Base-by-base conservation (phyloP, 2,329 filamentous ascomycete species). In the Fusarium equiseti region DNA sequence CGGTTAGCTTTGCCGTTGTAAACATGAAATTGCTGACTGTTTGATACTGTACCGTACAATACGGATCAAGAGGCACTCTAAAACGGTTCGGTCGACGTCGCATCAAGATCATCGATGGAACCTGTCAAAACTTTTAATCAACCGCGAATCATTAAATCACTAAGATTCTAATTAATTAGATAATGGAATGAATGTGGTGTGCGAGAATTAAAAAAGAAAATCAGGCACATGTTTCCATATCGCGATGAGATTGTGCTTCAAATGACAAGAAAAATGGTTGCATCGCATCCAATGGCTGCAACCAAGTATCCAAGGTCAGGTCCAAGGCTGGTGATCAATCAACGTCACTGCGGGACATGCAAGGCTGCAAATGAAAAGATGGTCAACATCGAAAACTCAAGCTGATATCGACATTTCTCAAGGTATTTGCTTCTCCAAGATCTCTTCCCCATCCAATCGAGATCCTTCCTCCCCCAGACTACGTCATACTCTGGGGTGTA, bases 401-500 rank as follows among this genome's bases (percentile, higher is more conserved):
- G 60, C 53, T 67, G 61, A 63, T 58, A 59, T 68, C 52, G 40
- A 66, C 49, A 32, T 48, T 55, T 35, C 27, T 54, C 13, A 26
- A 22, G 46, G 43, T 48, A 49, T 63, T 20, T 46, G 31, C 20
- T 56, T 45, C 44, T 59, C 40, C 22, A 59, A 46, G 46, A 53
- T 31, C 57, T 50, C 18, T 56, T 20, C 58, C 58, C 50, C 44
- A 45, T 66, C 31, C 48, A 51, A 74, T 74, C 69, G 63, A 74
- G 72, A 74, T 74, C 69, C 45, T 53, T 57, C 63, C 60, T 66
- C 20, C 31, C 31, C 48, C 38, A 12, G 45, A 45, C 69, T 73
- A 74, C 72, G 72, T 74, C 72, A 74, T 74, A 66, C 51, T 69
- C 71, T 44, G 69, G 72, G 72, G 71, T 56, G 61, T 16, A 63